A percentile compares a stretch with the other conserved stretches of the same genome.
Evolutionary conservation across 164 flowering plant genomes (phyloP).

Genomic region (Nymphaea colorata): DNA sequence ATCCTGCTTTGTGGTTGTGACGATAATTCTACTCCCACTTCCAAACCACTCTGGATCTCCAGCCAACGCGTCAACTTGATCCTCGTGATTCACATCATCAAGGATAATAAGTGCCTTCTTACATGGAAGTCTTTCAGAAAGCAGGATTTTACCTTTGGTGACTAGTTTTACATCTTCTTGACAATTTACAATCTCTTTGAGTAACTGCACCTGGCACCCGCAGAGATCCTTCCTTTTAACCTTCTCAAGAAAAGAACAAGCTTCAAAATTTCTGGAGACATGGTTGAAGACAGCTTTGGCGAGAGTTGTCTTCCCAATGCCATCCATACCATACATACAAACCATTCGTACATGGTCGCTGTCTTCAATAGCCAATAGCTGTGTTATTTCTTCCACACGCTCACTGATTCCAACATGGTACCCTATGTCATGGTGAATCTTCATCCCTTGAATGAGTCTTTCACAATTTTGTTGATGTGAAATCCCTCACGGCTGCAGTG

Average conservation of each 20-base stretch:
- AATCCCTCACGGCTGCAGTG: not conserved
- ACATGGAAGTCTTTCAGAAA: not conserved
- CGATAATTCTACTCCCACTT: slow-evolving; percentile 6
- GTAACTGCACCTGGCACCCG: not conserved
- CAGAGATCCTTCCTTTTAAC: not conserved
- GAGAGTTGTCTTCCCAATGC: not conserved
- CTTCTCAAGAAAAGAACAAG: not conserved
- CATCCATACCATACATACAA: not conserved
- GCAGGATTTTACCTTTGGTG: not conserved
- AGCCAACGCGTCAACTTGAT: not conserved
- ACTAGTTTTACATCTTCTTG: not conserved
- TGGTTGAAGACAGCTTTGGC: not conserved
- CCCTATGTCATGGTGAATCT: not conserved
- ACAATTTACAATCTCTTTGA: not conserved
- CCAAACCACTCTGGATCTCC: not conserved
- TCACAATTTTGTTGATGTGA: not conserved
- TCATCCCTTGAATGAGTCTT: not conserved
- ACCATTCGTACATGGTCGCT: not conserved
- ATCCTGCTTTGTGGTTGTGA: not conserved
- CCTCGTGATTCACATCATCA: slow-evolving; percentile 2
- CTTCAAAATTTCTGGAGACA: not conserved
- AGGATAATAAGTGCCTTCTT: slow-evolving; percentile 6
- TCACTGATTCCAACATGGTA: not conserved
- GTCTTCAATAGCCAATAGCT: not conserved
- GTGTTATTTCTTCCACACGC: not conserved